A percentile compares a stretch with the other conserved stretches of the same genome.
These are phyloP conservation scores for Zymoseptoria passerinii DNA, from an alignment of 2,329 filamentous ascomycete genomes.

Conservation along the genomic window DNA sequence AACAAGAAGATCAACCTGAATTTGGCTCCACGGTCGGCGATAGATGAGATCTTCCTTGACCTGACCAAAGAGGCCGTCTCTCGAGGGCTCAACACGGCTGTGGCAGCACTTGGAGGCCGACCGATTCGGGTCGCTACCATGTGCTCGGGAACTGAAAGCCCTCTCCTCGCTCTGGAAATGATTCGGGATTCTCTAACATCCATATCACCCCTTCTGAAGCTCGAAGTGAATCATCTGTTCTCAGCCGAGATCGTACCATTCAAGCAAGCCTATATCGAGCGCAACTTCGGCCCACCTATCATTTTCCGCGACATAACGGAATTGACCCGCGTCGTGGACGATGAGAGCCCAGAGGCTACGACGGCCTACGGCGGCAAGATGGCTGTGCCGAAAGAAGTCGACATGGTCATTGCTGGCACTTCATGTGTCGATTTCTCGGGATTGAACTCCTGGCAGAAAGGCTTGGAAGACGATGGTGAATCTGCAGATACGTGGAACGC, in stretches of 20 bases:
- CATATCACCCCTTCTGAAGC: not conserved
- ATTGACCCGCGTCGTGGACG: constrained; percentile 22
- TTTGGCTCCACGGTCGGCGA: constrained; percentile 40
- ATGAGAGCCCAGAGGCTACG: constrained; percentile 30
- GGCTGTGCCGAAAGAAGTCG: constrained; percentile 48
- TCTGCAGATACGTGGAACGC: constrained; percentile 58
- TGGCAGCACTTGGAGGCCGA: constrained; percentile 28
- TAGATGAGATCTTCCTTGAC: constrained; percentile 44
- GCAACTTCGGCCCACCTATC: constrained; percentile 37
- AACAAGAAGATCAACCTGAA: constrained; percentile 20
- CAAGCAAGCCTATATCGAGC: constrained; percentile 42
- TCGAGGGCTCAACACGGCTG: constrained; percentile 29
- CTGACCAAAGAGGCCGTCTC: constrained; percentile 36
- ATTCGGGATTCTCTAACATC: constrained; percentile 36
- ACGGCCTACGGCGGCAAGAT: constrained; percentile 58
- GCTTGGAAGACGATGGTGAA: constrained; percentile 49
- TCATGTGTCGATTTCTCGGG: constrained; percentile 68
- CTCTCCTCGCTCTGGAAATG: constrained; percentile 56
- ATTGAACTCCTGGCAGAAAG: constrained; percentile 52
- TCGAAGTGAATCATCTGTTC: constrained; percentile 34
- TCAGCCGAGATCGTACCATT: constrained; percentile 40
- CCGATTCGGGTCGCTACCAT: constrained; percentile 57
- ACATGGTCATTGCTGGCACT: constrained; percentile 64
- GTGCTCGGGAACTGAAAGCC: constrained; percentile 71
- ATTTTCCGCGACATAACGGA: constrained; percentile 41